These are phyloP conservation scores for Lichtheimia ramosa DNA, from an alignment of 371 early-diverging fungal genomes.

Conservation along the genomic window DNA sequence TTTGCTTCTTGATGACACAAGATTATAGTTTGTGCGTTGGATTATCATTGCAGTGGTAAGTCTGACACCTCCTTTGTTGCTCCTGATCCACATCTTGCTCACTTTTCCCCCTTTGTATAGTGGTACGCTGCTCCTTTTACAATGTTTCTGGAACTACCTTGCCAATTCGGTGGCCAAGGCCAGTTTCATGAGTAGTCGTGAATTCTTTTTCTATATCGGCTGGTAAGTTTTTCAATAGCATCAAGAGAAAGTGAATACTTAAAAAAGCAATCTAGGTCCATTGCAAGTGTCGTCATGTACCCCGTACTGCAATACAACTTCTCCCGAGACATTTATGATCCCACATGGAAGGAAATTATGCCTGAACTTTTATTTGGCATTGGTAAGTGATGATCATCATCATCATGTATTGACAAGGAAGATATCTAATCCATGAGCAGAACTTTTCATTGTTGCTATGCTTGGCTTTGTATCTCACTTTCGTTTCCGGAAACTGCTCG, in stretches of 20 bases:
- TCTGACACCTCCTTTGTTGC: background rate
- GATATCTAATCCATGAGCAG: constrained; percentile 12
- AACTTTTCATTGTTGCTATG: constrained; percentile 37
- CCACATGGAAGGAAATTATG: constrained; percentile 47
- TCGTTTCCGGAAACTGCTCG: constrained; percentile 41
- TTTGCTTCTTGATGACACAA: background rate
- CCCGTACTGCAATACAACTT: constrained; percentile 46
- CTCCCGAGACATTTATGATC: constrained; percentile 30
- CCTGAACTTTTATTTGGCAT: constrained; percentile 46
- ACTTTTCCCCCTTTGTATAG: constrained; percentile 23
- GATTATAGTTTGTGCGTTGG: constrained; percentile 32
- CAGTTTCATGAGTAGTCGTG: constrained; percentile 49
- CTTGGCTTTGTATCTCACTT: constrained; percentile 46
- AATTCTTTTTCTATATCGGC: constrained; percentile 47
- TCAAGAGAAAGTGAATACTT: background rate
- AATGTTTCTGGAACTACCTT: constrained; percentile 58
- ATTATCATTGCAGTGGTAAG: constrained; percentile 50
- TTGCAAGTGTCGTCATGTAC: constrained; percentile 38
- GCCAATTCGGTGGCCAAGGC: constrained; percentile 48
- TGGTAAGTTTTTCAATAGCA: constrained; percentile 26
- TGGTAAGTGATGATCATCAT: constrained; percentile 21
- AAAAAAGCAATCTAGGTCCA: constrained; percentile 19
- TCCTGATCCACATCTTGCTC: background rate
- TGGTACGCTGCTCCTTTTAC: constrained; percentile 44
- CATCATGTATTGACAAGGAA: background rate